Base-by-base conservation (phyloP, 148 eudicot genomes). In the Silene uniflora region DNA sequence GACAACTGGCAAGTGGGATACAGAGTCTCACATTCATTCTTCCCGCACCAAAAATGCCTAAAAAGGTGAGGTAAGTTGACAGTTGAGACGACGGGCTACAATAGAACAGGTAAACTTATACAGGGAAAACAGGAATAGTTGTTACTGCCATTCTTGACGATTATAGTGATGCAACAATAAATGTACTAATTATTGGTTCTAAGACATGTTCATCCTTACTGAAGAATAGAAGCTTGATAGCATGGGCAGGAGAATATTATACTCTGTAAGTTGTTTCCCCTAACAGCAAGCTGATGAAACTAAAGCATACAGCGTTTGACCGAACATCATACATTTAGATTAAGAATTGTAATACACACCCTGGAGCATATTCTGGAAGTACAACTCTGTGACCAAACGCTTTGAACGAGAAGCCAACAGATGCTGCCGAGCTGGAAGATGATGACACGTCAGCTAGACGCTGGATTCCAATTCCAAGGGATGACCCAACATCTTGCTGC, bases 311-410 rank as follows among this genome's bases (percentile, higher is more conserved):
- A n/a, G 17, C 0, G 16, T 42, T 73, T 67, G 25, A 73, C 22
- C 6, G 1, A 69, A 56, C 29, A 67, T 5, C 21, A 47, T n/a
- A 17, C 35, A n/a, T 39, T 25, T 12, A 21, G 25, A 46, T 52
- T 49, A 70, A 54, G 74, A 61, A 64, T 18, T 24, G 54, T 58
- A 61, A 61, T 73, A 72, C 85, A 71, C 86, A 89, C 98, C 97
- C 98, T 42, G 98, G 98, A 80, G 98, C 87, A 82, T 88, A 91
- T 74, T 87, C 85, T 63, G 98, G 97, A 79, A 93, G 88, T 62
- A 88, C 78, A 69, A 93, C 72, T 86, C 81, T 83, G 83, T 87
- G 85, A 73, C 97, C 98, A 77, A 91, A 88, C 75, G 88, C 84
- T 52, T 82, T 85, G 77, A 93, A 85, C 62, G 87, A 73, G 81